Conservation (phyloP, 2,329 filamentous ascomycete species). For the Anthostomella pinea region DNA sequence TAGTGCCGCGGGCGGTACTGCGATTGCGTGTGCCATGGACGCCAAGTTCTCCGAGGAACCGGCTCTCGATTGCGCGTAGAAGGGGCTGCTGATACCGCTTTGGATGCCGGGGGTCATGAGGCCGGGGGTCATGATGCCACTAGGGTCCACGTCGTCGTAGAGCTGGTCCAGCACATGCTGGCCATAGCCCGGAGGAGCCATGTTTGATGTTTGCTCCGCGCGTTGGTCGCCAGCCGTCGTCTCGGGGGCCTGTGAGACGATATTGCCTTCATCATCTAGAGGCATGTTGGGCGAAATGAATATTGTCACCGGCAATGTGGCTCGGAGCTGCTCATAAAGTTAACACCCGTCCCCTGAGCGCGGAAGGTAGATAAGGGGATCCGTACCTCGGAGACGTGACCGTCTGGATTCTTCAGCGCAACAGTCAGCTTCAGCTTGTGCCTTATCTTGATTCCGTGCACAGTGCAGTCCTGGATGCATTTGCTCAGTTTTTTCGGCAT, state of each 20-base stretch:
- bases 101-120: conserved; percentile 63
- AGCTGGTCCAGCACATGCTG: conserved; percentile 86
- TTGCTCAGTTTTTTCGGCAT: conserved; percentile 78
- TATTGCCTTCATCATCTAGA: conserved; percentile 80
- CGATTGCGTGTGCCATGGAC: conserved; percentile 48
- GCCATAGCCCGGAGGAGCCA: conserved; percentile 89
- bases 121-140: conserved; percentile 69
- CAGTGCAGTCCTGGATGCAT: conserved; percentile 87
- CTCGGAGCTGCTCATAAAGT: conserved; percentile 60
- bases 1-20: conserved; percentile 50
- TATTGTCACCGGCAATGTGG: conserved; percentile 84
- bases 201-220: conserved; percentile 37
- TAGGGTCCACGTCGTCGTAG: conserved; percentile 81
- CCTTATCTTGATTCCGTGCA: conserved; percentile 83
- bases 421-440: conserved; percentile 93
- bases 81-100: conserved; percentile 79
- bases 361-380: background rate
- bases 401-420: conserved; percentile 90
- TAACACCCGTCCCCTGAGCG: conserved; percentile 13
- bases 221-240: conserved; percentile 45
- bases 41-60: conserved; percentile 80
- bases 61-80: conserved; percentile 67
- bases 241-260: conserved; percentile 61
- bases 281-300: conserved; percentile 95
- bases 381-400: conserved; percentile 83